These are phyloP conservation scores for Leptographium lundbergii DNA, from an alignment of 2,329 filamentous ascomycete species.

Conservation along the genomic window DNA sequence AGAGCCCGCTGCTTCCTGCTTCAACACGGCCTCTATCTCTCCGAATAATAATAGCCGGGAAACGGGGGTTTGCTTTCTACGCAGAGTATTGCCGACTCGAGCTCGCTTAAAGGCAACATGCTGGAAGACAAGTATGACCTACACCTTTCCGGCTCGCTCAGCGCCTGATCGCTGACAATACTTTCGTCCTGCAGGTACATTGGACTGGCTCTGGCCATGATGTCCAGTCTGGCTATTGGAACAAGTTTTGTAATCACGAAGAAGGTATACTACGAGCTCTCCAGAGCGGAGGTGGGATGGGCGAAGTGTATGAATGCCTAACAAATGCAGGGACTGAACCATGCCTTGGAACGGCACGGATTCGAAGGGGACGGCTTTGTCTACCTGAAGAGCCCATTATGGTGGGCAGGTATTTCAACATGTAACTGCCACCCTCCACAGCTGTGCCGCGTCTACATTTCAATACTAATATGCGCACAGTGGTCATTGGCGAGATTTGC, in stretches of 20 bases:
- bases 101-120: conserved; percentile 16
- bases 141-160: too few relatives aligned
- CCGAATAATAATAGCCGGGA: neutral
- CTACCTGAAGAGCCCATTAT: conserved; percentile 87
- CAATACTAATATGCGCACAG: conserved; percentile 28
- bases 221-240: conserved; percentile 65
- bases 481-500: conserved; percentile 85
- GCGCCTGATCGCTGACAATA: neutral
- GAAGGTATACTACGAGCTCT: conserved; percentile 47
- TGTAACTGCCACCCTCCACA: conserved; percentile 38
- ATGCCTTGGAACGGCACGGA: conserved; percentile 81
- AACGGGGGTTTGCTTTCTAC: neutral
- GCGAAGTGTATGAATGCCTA: neutral
- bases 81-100: neutral
- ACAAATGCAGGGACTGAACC: conserved; percentile 41
- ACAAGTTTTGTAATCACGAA: conserved; percentile 99
- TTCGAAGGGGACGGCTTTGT: conserved; percentile 95
- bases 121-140: conserved; percentile 32
- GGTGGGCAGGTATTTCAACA: conserved; percentile 91
- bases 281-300: neutral
- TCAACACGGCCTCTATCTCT: conserved; percentile 9
- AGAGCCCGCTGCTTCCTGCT: neutral
- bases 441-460: neutral
- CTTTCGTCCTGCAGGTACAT: conserved; percentile 46
- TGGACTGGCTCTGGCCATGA: conserved; percentile 62